Base-by-base conservation (phyloP, 495 filamentous ascomycete species). In the Oidiodendron maius region DNA sequence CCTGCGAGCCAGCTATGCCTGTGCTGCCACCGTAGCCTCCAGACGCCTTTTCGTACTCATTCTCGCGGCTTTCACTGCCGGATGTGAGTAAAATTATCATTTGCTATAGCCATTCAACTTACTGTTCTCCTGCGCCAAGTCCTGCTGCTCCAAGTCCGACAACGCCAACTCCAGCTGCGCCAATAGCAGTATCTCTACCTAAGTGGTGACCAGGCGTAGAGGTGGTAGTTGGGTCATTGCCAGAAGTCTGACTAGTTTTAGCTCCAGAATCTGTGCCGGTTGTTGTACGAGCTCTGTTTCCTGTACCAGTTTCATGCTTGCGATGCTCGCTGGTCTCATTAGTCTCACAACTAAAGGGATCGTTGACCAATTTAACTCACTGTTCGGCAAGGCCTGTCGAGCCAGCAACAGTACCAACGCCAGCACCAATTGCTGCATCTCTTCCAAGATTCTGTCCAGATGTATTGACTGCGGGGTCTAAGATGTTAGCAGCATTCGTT, bases 401-500 rank as follows among this genome's bases (percentile, higher is more conserved):
- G 5, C 34, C 40, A 34, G 39, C 40, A 2, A 24, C 44, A n/a
- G 6, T 46, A 24, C 46, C 4, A 2, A 22, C 46, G 34, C 40
- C 20, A 32, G 34, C 43, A 17, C 43, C 5, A 38, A 12, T 12
- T 46, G 50, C 34, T 48, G 39, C 5, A 30, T 5, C n/a, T 39
- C 4, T 32, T 53, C 51, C 3, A 45, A 44, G 11, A 21, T 21
- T 40, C 48, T 45, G 21, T 44, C 51, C 2, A 12, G 26, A 30
- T 25, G 25, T 23, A 22, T 46, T 50, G n/a, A 50, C 21, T 8
- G 26, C 13, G 6, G 52, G 52, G 32, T 55, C 52, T 16, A 55
- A 41, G 4, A 21, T 21, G 22, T 50, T 55, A 2, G 52, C 52
- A 17, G 52, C 36, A 22, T 42, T 34, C 20, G 46, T 55, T 15